Percentiles rank a stretch among this genome's conserved stretches.
Evolutionary conservation across 441 rosid genomes (phyloP).

Genomic region (Euphorbia celastroides): DNA sequence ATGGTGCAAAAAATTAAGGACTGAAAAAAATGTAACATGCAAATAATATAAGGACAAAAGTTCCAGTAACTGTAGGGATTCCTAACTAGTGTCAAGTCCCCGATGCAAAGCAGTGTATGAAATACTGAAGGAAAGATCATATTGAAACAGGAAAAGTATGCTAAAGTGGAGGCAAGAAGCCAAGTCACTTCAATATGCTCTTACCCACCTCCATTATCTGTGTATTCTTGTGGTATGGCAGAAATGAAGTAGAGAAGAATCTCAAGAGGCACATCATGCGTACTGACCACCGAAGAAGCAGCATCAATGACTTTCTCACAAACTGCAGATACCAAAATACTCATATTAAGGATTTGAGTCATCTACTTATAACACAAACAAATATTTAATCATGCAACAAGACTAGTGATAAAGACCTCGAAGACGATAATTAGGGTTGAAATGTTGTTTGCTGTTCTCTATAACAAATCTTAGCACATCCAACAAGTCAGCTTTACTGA

Average conservation of each 20-base stretch:
- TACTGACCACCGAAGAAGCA: constrained; percentile 48
- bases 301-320: constrained; percentile 63
- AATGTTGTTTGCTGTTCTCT: constrained; percentile 94
- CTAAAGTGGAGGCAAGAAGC: constrained; percentile 7
- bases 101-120: neutral
- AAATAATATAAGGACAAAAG: neutral
- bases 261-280: constrained; percentile 64
- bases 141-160: neutral
- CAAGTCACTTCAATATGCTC: constrained; percentile 15
- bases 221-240: constrained; percentile 77
- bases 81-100: neutral
- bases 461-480: constrained; percentile 72
- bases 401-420: constrained; percentile 55
- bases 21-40: neutral
- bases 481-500: constrained; percentile 46
- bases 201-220: constrained; percentile 87
- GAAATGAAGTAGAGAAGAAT: constrained; percentile 66
- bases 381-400: constrained; percentile 23
- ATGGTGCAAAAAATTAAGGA: neutral
- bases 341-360: constrained; percentile 7
- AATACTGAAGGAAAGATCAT: neutral
- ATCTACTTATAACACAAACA: constrained; percentile 12
- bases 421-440: constrained; percentile 86
- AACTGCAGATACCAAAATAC: constrained; percentile 40
- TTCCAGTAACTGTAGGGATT: neutral